Base-by-base conservation (phyloP, 176 grass and related monocot genomes). In the Miscanthus lutarioriparius region DNA sequence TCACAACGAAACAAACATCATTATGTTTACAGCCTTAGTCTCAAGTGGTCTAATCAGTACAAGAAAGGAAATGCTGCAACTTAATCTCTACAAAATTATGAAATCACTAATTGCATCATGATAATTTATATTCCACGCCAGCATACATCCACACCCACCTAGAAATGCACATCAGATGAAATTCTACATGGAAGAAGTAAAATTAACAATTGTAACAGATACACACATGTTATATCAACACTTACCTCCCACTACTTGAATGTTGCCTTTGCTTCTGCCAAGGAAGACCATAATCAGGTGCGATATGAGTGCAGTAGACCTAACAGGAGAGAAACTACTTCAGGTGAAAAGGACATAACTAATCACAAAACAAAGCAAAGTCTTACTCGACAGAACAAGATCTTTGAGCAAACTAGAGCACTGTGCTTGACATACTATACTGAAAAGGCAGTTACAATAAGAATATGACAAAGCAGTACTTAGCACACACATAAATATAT, bases 261-360 rank as follows among this genome's bases (percentile, higher is more conserved):
- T 83, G 87, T 73, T 96, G 96, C 86, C 91, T 94, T 94, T 96
- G 91, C 72, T 95, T 99, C 70, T 99, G 93, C 93, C 96, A 96
- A 76, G 93, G 93, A 88, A 99, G 96, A 10, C 93, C 91, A 67
- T 99, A 99, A 87, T 99, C 91, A 40, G 93, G 93, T 87, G 85
- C 80, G 1, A 92, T 96, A 91, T 94, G 91, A 75, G 96, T 96
- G 78, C 93, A 96, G 22, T 96, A 96, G 58, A 99, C 96, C 96
- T 99, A 87, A 78, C 70, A 64, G 64, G 49, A 78, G 65, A 82
- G 16, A 73, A 89, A 36, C 86, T 15, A 78, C 11, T 73, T 87
- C 67, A 84, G 65, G 47, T 51, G 14, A 74, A 62, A 76, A 76
- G n/a, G 56, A 28, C 30, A 87, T 13, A 7, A 8, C 6, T 65